A percentile compares a stretch with the other conserved stretches of the same genome.
Conservation (phyloP, 2,329 filamentous ascomycete genomes). For the Ophiostoma quercus region DNA sequence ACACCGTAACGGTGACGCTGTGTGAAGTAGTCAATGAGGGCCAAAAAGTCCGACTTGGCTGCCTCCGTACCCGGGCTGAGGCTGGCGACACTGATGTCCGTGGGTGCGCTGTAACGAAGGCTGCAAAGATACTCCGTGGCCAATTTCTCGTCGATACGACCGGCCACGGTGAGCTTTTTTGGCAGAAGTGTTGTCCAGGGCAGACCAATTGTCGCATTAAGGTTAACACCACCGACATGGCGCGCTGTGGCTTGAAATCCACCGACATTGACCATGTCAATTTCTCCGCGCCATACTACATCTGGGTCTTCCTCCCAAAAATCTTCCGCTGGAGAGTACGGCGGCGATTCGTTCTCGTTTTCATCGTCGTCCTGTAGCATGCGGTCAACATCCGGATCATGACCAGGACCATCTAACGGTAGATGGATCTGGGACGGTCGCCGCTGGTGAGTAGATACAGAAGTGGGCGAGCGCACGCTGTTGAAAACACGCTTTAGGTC, state of each 20-base stretch:
- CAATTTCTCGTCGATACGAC: conserved; percentile 73
- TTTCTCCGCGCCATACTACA: conserved; percentile 70
- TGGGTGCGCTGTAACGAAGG: conserved; percentile 72
- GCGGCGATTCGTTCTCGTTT: conserved; percentile 62
- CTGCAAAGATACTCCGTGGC: conserved; percentile 90
- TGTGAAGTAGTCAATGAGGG: conserved; percentile 82
- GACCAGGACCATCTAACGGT: conserved; percentile 53
- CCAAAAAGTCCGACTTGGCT: conserved; percentile 60
- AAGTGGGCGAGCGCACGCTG: conserved; percentile 66
- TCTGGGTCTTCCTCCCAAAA: conserved; percentile 52
- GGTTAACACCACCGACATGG: conserved; percentile 77
- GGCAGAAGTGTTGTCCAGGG: conserved; percentile 73
- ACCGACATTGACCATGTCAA: conserved; percentile 72
- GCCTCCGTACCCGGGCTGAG: conserved; percentile 60
- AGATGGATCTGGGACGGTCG: conserved; percentile 46
- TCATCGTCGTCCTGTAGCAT: conserved; percentile 78
- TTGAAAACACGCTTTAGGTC: conserved; percentile 84
- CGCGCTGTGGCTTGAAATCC: conserved; percentile 72
- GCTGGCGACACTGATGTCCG: conserved; percentile 77
- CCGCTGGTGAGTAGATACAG: conserved; percentile 36
- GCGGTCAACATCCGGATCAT: conserved; percentile 85
- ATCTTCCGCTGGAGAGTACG: conserved; percentile 76
- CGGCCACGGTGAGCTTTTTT: conserved; percentile 62
- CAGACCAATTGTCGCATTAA: conserved; percentile 50
- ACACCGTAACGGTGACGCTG: conserved; percentile 81